phyloP scores from a whole-genome alignment of 768 basidiomycete species.

The Punctularia strigosozonata region DNA sequence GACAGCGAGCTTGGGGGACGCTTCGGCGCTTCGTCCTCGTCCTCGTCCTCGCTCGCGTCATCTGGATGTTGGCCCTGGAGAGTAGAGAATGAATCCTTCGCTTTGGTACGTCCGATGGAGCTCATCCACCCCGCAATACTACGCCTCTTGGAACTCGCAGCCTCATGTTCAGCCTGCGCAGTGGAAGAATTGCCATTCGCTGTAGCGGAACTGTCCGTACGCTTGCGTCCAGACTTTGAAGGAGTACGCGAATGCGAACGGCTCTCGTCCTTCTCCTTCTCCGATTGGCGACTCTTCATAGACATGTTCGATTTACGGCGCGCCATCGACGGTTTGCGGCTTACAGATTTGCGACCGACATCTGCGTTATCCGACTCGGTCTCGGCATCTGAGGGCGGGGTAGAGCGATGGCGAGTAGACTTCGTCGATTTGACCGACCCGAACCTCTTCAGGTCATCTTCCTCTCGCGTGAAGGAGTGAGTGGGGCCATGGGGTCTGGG shows the following conservation, averaged over 20 bases:
- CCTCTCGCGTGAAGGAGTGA: no score
- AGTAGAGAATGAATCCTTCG: slow-evolving; percentile 47
- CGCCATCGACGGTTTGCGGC: no score
- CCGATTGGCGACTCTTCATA: neutral
- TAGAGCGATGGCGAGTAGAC: neutral
- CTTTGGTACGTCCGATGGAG: slow-evolving; percentile 49
- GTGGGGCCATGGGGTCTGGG: no score
- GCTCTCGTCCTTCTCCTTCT: slow-evolving; percentile 13
- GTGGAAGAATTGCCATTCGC: no score
- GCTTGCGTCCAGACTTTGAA: no score
- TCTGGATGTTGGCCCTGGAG: slow-evolving; percentile 16
- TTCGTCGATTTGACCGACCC: neutral
- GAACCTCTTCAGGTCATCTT: no score
- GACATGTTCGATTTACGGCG: neutral
- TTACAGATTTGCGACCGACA: no score
- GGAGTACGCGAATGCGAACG: no score
- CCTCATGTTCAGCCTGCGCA: no score
- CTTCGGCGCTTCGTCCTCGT: slow-evolving; percentile 10
- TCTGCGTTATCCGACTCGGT: slow-evolving; percentile 3
- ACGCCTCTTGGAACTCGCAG: slow-evolving; percentile 26
- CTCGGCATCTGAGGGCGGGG: neutral
- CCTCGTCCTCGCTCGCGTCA: slow-evolving; percentile 27
- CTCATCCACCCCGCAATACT: slow-evolving; percentile 54
- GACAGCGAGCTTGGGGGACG: slow-evolving; percentile 6
- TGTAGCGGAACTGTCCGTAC: no score